Evolutionary conservation across 164 flowering plant species (phyloP).

Genomic region (Umbilicus rupestris): DNA sequence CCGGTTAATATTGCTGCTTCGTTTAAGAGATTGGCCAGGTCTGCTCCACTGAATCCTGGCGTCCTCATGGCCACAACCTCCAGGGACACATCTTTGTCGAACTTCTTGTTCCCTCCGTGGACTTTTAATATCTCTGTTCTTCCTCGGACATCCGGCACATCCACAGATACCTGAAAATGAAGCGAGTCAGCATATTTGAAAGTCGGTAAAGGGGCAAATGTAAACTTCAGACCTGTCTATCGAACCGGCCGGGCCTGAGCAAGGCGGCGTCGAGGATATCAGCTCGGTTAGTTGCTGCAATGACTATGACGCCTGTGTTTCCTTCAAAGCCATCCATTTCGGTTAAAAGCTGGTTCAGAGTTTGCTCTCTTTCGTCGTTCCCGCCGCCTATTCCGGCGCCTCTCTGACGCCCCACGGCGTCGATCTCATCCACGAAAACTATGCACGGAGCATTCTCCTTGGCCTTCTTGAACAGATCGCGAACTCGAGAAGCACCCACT

Average conservation of each 20-base stretch:
- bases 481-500: conserved; percentile 89
- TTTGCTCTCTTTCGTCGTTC: conserved; percentile 87
- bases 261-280: conserved; percentile 88
- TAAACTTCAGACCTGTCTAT: conserved; percentile 55
- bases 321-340: conserved; percentile 25
- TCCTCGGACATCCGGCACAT: conserved; percentile 82
- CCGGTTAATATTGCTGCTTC: conserved; percentile 91
- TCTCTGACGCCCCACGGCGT: conserved; percentile 90
- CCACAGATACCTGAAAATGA: conserved; percentile 66
- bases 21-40: conserved; percentile 70
- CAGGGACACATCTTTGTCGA: conserved; percentile 71
- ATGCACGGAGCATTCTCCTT: conserved; percentile 94
- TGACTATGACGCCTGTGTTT: conserved; percentile 75
- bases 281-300: conserved; percentile 86
- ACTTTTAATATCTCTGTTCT: conserved; percentile 87
- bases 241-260: conserved; percentile 79
- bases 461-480: conserved; percentile 92
- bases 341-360: conserved; percentile 82
- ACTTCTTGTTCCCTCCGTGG: conserved; percentile 72
- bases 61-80: conserved; percentile 91
- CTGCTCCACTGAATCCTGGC: conserved; percentile 32
- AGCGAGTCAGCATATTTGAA: no score
- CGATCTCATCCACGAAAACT: conserved; percentile 91
- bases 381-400: conserved; percentile 92
- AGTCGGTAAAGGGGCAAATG: no score